A percentile compares a stretch with the other conserved stretches of the same genome.
phyloP scores from a whole-genome alignment of 192 early-diverging fungal genomes.

The Backusella sp. region DNA sequence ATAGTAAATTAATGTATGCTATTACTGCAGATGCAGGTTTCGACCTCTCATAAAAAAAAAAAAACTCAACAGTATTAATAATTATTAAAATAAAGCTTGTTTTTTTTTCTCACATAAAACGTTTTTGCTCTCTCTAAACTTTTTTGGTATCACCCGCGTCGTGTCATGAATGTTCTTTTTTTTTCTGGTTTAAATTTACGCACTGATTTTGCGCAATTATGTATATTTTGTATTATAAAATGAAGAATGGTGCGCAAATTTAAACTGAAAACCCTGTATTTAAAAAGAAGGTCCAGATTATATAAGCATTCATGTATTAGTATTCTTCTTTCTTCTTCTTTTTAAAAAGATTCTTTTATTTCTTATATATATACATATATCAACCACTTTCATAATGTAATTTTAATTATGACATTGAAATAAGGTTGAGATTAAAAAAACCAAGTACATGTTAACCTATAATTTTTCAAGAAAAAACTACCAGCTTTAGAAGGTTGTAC shows the following conservation, averaged over 20 bases:
- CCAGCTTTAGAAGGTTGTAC: neutral
- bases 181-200: no score
- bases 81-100: neutral
- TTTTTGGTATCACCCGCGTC: neutral
- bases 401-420: neutral
- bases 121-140: neutral
- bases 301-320: neutral
- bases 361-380: neutral
- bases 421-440: neutral
- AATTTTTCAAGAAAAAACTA: neutral
- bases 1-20: slow-evolving; percentile 81
- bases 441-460: neutral
- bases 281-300: neutral
- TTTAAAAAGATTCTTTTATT: neutral
- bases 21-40: slow-evolving; percentile 90
- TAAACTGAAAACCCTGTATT: no score
- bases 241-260: no score
- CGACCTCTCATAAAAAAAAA: slow-evolving; percentile 71
- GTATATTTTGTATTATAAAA: no score
- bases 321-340: no score
- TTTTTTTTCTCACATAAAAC: no score
- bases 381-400: neutral
- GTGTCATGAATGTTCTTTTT: neutral
- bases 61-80: neutral
- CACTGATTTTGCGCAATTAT: no score